Evolutionary conservation across 1,284 basidiomycete genomes (phyloP).

Genomic region (Paramarasmius palmivorus): DNA sequence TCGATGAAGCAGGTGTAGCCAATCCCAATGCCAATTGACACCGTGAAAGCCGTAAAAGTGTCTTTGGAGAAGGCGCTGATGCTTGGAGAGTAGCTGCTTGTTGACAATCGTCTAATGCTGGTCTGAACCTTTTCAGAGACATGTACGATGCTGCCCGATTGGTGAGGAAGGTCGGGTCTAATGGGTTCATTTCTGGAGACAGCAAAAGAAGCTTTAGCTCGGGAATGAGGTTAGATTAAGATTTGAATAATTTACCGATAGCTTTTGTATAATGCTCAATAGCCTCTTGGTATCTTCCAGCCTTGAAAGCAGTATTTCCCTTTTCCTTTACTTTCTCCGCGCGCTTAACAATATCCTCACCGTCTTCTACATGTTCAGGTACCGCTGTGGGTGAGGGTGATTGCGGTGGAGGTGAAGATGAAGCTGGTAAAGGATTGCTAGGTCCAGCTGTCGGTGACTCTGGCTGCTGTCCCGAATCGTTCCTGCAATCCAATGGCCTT

Average conservation of each 20-base stretch:
- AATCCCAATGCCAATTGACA: constrained; percentile 80
- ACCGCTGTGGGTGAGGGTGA: constrained; percentile 21
- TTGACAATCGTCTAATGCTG: constrained; percentile 80
- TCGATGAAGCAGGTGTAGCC: constrained; percentile 62
- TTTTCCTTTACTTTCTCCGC: constrained; percentile 71
- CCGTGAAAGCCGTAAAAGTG: constrained; percentile 74
- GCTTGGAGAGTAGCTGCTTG: constrained; percentile 69
- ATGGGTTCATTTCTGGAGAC: constrained; percentile 56
- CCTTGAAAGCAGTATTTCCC: constrained; percentile 77
- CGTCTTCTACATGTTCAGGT: constrained; percentile 18
- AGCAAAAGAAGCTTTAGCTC: background rate
- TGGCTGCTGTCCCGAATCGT: background rate
- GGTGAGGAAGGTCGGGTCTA: constrained; percentile 76
- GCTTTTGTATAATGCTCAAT: constrained; percentile 79
- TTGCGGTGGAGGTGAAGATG: constrained; percentile 9
- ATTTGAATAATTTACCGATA: constrained; percentile 48
- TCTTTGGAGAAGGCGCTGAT: constrained; percentile 57
- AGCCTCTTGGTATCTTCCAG: constrained; percentile 66
- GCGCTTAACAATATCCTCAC: constrained; percentile 30
- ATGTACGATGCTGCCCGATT: constrained; percentile 89
- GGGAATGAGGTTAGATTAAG: constrained; percentile 8
- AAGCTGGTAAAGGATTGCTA: constrained; percentile 2
- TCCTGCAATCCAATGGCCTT: background rate
- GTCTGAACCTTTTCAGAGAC: constrained; percentile 73
- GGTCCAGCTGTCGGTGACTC: constrained; percentile 2